phyloP scores from a whole-genome alignment of 2,329 filamentous ascomycete species.

The Pseudogymnoascus pannorum region DNA sequence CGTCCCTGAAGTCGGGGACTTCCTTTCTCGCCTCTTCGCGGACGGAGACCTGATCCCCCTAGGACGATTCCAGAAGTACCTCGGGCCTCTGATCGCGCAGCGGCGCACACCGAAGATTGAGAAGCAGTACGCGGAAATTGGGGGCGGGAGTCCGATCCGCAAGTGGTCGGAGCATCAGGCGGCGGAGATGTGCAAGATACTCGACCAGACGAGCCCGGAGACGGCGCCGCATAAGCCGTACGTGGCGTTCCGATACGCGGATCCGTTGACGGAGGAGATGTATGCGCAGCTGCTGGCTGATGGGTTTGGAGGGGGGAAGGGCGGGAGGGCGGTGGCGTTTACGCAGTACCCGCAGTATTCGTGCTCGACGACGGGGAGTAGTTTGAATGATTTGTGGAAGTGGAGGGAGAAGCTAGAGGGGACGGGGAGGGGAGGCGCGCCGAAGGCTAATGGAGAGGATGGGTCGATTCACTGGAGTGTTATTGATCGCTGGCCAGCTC shows the following conservation, averaged over 20 bases:
- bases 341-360: conserved; percentile 98
- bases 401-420: conserved; percentile 86
- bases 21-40: conserved; percentile 86
- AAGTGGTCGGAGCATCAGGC: conserved; percentile 97
- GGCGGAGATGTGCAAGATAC: conserved; percentile 91
- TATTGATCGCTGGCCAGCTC: conserved; percentile 95
- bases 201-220: conserved; percentile 84
- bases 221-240: conserved; percentile 97
- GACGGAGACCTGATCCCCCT: conserved; percentile 95
- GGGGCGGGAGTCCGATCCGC: conserved; percentile 93
- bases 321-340: conserved; percentile 92
- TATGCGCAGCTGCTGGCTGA: conserved; percentile 77
- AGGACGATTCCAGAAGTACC: conserved; percentile 80
- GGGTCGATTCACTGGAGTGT: conserved; percentile 91
- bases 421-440: conserved; percentile 44
- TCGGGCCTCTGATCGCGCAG: conserved; percentile 79
- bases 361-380: conserved; percentile 94
- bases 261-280: conserved; percentile 90
- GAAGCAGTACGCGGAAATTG: conserved; percentile 91
- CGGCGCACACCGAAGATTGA: conserved; percentile 92
- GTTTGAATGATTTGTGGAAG: conserved; percentile 95
- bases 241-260: conserved; percentile 91
- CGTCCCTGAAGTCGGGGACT: conserved; percentile 78
- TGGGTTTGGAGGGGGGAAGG: conserved; percentile 81
- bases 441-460: conserved; percentile 34